Conservation (phyloP, 176 grass and related monocot genomes). For the Lolium multiflorum region DNA sequence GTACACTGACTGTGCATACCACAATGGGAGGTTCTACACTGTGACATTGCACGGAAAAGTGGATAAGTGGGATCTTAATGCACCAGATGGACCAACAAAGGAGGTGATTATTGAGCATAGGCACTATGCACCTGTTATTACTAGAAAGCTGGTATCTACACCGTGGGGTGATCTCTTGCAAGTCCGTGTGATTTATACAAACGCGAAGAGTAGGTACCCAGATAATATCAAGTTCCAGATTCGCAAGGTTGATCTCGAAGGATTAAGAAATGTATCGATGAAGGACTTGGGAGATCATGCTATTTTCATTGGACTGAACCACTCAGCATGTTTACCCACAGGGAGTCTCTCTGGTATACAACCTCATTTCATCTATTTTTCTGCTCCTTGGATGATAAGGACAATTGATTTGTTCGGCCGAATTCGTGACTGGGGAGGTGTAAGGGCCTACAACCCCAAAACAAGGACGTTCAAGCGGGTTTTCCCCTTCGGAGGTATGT, state of each 20-base stretch:
- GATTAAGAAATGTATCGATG: neutral
- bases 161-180: constrained; percentile 31
- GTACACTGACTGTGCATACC: neutral
- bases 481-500: neutral
- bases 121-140: neutral
- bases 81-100: neutral
- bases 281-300: neutral
- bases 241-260: neutral
- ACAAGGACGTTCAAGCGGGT: neutral
- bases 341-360: neutral
- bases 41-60: neutral
- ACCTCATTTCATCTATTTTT: constrained; percentile 23
- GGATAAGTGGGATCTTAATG: constrained; percentile 31
- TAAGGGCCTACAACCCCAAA: neutral
- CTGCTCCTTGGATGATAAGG: neutral
- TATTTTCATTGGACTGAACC: constrained; percentile 33
- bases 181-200: neutral
- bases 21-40: neutral
- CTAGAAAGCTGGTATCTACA: constrained; percentile 11
- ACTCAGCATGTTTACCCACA: constrained; percentile 20
- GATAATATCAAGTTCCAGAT: neutral
- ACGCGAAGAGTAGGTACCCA: neutral
- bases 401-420: too few relatives aligned
- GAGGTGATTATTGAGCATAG: neutral
- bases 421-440: neutral